Base-by-base conservation (phyloP, 2,329 filamentous ascomycete genomes). In the Bipolaris cookei region DNA sequence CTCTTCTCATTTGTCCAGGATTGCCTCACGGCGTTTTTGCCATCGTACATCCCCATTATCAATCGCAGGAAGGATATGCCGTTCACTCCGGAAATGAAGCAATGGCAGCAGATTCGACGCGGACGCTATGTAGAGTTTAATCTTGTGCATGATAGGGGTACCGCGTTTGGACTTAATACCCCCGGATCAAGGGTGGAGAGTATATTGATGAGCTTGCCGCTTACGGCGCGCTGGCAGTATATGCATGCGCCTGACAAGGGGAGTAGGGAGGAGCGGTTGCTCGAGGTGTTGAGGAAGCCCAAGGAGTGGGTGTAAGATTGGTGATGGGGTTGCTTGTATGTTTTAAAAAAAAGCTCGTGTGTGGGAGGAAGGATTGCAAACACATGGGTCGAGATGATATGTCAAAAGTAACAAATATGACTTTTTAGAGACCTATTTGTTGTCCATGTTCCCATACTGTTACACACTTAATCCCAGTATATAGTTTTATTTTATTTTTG, bases 51-150 rank as follows among this genome's bases (percentile, higher is more conserved):
- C 1, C 94, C 95, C 25, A 97, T 99, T 65, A 83, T 99, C 57
- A 85, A 92, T 73, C 88, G 84, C 75, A 83, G 95, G 66, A 98
- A 96, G 81, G 90, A 97, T 69, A 92, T 97, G 92, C 88, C 91
- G 0, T 99, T 87, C 70, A 93, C 87, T 0, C 88, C 90, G 45
- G 83, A 88, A 66, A 90, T 97, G 80, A 97, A 97, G 82, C 87
- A 91, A 64, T 99, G 95, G 95, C 95, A 99, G 80, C 95, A 98
- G 81, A 83, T 99, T 61, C 86, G 95, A 47, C 83, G 95, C 64
- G 95, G 95, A n/a, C 85, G 92, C 70, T 99, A 99, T 75, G 95
- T 99, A 62, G 95, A 99, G 79, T 99, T 99, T 79, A 99, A 99
- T 79, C 84, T 99, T 35, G 92, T 99, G 54, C 93, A 99, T 78